phyloP scores from a whole-genome alignment of 2,329 filamentous ascomycete species.

The Grosmannia serpens region DNA sequence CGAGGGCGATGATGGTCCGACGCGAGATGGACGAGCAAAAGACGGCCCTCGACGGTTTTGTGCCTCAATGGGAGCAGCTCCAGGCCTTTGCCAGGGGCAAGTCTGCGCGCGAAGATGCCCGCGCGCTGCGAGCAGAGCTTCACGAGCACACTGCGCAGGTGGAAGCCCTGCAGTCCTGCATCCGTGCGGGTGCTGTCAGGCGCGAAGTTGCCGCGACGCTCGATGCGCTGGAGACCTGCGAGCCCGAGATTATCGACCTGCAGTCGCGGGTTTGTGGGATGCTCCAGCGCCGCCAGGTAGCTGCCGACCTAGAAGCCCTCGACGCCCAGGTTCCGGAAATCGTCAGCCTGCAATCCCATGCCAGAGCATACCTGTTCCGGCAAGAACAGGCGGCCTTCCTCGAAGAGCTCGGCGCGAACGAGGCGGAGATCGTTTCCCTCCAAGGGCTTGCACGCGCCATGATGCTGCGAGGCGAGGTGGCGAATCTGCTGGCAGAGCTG shows the following conservation, averaged over 20 bases:
- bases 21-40: slow-evolving; percentile 38
- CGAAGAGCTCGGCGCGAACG: slow-evolving; percentile 57
- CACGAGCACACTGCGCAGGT: slow-evolving; percentile 30
- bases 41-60: slow-evolving; percentile 38
- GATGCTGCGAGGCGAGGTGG: slow-evolving; percentile 63
- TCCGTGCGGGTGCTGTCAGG: slow-evolving; percentile 44
- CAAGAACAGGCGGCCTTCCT: slow-evolving; percentile 51
- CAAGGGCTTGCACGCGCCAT: slow-evolving; percentile 72
- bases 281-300: slow-evolving; percentile 40
- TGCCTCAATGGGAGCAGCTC: slow-evolving; percentile 38
- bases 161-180: slow-evolving; percentile 36
- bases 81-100: slow-evolving; percentile 37
- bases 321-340: slow-evolving; percentile 45
- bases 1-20: slow-evolving; percentile 50
- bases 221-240: slow-evolving; percentile 33
- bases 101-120: slow-evolving; percentile 31
- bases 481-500: slow-evolving; percentile 61
- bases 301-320: slow-evolving; percentile 41
- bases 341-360: slow-evolving; percentile 52
- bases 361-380: slow-evolving; percentile 54
- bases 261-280: slow-evolving; percentile 52
- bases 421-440: slow-evolving; percentile 53
- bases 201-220: slow-evolving; percentile 36
- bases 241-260: slow-evolving; percentile 35
- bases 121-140: slow-evolving; percentile 36